phyloP scores from a whole-genome alignment of 352 stramenopile species.

The Phytophthora cactorum region DNA sequence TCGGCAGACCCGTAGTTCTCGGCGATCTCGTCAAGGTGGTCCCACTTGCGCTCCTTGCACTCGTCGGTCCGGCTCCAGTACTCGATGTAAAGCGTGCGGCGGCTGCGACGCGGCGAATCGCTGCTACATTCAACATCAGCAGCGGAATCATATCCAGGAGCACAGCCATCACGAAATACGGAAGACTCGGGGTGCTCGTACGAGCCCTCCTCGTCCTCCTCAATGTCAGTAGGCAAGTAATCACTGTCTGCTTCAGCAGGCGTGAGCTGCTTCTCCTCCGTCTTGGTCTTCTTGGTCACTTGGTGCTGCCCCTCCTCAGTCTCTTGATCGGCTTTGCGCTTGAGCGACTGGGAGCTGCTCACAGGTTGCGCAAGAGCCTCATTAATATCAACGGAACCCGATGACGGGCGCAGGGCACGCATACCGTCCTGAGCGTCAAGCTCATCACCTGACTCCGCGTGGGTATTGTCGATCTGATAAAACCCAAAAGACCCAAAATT shows the following conservation, averaged over 20 bases:
- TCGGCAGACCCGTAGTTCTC: slow-evolving; percentile 79
- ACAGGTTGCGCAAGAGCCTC: slow-evolving; percentile 66
- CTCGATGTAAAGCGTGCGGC: slow-evolving; percentile 86
- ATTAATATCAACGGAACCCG: slow-evolving; percentile 77
- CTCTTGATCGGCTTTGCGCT: slow-evolving; percentile 59
- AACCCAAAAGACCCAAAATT: slow-evolving; percentile 10
- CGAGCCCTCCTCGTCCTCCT: slow-evolving; percentile 24
- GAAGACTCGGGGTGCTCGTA: not conserved
- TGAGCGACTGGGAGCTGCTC: slow-evolving; percentile 66
- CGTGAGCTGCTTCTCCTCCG: slow-evolving; percentile 17
- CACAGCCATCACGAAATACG: slow-evolving; percentile 30
- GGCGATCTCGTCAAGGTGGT: slow-evolving; percentile 84
- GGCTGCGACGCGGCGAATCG: slow-evolving; percentile 40
- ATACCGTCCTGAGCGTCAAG: slow-evolving; percentile 42
- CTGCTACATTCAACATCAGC: slow-evolving; percentile 69
- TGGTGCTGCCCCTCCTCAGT: slow-evolving; percentile 33
- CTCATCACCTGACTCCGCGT: slow-evolving; percentile 47
- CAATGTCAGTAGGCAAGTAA: slow-evolving; percentile 47
- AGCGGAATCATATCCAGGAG: slow-evolving; percentile 37
- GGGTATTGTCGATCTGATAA: slow-evolving; percentile 5
- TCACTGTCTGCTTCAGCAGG: slow-evolving; percentile 45
- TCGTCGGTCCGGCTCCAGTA: slow-evolving; percentile 90
- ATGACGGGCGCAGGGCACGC: slow-evolving; percentile 34
- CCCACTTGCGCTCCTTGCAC: slow-evolving; percentile 90
- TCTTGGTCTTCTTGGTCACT: slow-evolving; percentile 42